A percentile compares a stretch with the other conserved stretches of the same genome.
Evolutionary conservation across 495 filamentous ascomycete genomes (phyloP).

Genomic region (Xylaria castorea): DNA sequence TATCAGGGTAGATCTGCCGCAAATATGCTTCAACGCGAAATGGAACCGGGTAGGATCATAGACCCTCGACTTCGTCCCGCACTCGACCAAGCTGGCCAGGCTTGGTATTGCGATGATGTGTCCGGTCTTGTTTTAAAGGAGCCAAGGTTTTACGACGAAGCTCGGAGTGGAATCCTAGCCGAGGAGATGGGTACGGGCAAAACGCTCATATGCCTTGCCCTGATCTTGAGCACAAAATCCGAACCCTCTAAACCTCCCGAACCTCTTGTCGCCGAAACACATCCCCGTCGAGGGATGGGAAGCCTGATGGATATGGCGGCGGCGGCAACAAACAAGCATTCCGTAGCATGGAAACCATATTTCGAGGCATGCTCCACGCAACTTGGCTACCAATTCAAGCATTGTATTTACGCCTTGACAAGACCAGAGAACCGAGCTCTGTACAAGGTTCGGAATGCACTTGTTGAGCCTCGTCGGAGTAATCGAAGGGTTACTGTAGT

Average conservation of each 20-base stretch:
- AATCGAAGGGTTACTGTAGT: constrained; percentile 43
- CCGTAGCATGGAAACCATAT: constrained; percentile 70
- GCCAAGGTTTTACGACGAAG: constrained; percentile 74
- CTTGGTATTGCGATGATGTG: constrained; percentile 77
- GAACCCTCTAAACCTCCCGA: constrained; percentile 63
- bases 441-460: constrained; percentile 47
- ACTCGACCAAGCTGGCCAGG: constrained; percentile 63
- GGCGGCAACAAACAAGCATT: constrained; percentile 66
- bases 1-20: constrained; percentile 87
- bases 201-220: constrained; percentile 83
- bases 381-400: constrained; percentile 47
- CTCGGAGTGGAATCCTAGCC: constrained; percentile 78
- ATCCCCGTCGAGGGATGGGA: constrained; percentile 54
- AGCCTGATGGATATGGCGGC: constrained; percentile 71
- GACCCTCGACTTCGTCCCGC: constrained; percentile 74
- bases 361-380: constrained; percentile 52
- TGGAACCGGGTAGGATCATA: constrained; percentile 64
- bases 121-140: constrained; percentile 65
- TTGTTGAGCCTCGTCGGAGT: constrained; percentile 49
- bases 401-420: constrained; percentile 62
- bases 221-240: constrained; percentile 80
- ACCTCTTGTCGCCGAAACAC: constrained; percentile 56
- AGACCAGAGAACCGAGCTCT: constrained; percentile 35
- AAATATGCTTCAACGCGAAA: constrained; percentile 84
- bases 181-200: constrained; percentile 81